Base-by-base conservation (phyloP, 305 asterid genomes). In the Fraxinus paxiana region DNA sequence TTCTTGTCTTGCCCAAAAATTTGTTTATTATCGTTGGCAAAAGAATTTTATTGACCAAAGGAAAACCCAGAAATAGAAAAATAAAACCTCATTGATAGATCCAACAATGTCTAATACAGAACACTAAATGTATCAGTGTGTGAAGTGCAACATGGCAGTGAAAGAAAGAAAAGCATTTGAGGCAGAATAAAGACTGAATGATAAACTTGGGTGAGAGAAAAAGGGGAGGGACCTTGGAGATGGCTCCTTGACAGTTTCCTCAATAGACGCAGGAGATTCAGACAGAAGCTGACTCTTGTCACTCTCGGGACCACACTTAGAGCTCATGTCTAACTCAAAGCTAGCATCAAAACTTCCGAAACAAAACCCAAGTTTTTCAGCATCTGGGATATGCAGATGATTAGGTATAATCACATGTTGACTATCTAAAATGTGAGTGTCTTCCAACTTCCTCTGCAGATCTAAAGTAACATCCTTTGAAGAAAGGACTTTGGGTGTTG, bases 261-360 rank as follows among this genome's bases (percentile, higher is more conserved):
- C 90, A 80, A 78, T 83, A 80, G 85, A 82, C 79, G 86, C 95
- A 59, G 93, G 84, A 78, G 86, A 79, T 83, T 92, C 93, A 75
- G 95, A 84, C 83, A 80, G 54, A 26, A 84, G 79, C 24, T 84
- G 86, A 83, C 88, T 88, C 85, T 85, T 82, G 34, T 81, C 91
- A 81, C 84, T 79, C 81, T 82, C 88, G 17, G 84, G 85, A 82
- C 79, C 87, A 70, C 86, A 86, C 77, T 84, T 84, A 77, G 82
- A 82, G 87, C 86, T 88, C 82, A 91, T 63, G 48, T 88, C 89
- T 83, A 90, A 83, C 20, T 85, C 93, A 84, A 89, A 87, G 85
- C 88, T 85, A 81, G 93, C 87, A 84, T 91, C 98, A 82, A 94
- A 94, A 86, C 98, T 94, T 88, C 98, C 98, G 88, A 94, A 94